A percentile compares a stretch with the other conserved stretches of the same genome.
phyloP scores from a whole-genome alignment of 768 basidiomycete species.

The Coprinopsis cinerea region DNA sequence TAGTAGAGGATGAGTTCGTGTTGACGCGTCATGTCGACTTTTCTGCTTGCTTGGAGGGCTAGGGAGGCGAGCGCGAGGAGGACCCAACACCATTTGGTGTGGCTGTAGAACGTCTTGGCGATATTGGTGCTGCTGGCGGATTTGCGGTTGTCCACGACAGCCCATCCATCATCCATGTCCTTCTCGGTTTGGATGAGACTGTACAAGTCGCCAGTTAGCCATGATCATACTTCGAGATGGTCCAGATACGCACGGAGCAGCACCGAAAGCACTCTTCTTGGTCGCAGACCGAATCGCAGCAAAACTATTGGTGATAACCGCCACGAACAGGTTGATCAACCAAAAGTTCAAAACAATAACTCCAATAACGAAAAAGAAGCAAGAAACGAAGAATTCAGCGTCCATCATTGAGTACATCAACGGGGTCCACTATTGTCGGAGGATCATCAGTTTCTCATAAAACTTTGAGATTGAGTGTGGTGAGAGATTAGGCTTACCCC shows the following conservation, averaged over 20 bases:
- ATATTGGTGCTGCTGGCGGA: conserved; percentile 34
- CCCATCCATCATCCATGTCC: conserved; percentile 62
- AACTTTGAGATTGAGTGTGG: no score
- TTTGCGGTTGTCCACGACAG: conserved; percentile 39
- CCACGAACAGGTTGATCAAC: conserved; percentile 90
- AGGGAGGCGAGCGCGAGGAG: conserved; percentile 67
- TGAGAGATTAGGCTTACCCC: conserved; percentile 42
- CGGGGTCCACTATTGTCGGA: conserved; percentile 55
- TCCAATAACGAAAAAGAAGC: conserved; percentile 79
- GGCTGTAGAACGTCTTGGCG: conserved; percentile 49
- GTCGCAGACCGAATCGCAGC: conserved; percentile 82
- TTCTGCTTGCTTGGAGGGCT: conserved; percentile 64
- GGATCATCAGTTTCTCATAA: conserved; percentile 6
- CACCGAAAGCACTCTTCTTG: conserved; percentile 88
- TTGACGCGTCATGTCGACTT: conserved; percentile 38
- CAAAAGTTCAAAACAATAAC: conserved; percentile 89
- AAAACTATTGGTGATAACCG: conserved; percentile 94
- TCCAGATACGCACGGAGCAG: conserved; percentile 49
- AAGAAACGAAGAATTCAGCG: conserved; percentile 84
- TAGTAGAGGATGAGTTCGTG: conserved; percentile 50
- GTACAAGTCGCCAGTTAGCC: no score
- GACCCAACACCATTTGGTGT: conserved; percentile 70
- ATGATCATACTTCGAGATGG: neutral
- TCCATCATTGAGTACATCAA: conserved; percentile 89
- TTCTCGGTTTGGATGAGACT: conserved; percentile 37